A percentile compares a stretch with the other conserved stretches of the same genome.
Evolutionary conservation across 495 filamentous ascomycete species (phyloP).

Genomic region (Xanthoparmelia taractica): DNA sequence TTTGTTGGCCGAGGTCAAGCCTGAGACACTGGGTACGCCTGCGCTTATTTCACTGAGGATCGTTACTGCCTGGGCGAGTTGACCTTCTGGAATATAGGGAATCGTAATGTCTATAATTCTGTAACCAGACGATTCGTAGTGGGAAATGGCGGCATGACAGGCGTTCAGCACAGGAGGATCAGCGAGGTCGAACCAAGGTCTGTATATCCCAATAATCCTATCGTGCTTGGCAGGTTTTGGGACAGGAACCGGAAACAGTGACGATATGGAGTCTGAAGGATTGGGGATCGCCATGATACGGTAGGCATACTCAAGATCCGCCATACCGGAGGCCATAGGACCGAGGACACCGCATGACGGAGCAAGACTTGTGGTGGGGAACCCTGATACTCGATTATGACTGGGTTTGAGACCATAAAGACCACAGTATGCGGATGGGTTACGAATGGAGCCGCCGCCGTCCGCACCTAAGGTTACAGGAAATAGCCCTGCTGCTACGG

Average conservation of each 20-base stretch:
- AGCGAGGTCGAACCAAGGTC: conserved; percentile 66
- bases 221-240: conserved; percentile 27
- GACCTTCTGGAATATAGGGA: conserved; percentile 65
- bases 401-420: conserved; percentile 82
- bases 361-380: conserved; percentile 53
- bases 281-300: conserved; percentile 67
- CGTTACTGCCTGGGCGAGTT: conserved; percentile 70
- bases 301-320: conserved; percentile 79
- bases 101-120: conserved; percentile 62
- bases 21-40: conserved; percentile 33
- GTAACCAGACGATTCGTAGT: conserved; percentile 57
- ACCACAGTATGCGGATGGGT: conserved; percentile 77
- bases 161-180: conserved; percentile 52
- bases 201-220: conserved; percentile 62
- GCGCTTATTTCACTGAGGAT: conserved; percentile 64
- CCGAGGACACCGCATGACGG: conserved; percentile 61
- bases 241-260: conserved; percentile 44
- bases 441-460: conserved; percentile 77
- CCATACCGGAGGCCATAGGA: conserved; percentile 67
- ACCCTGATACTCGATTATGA: conserved; percentile 62
- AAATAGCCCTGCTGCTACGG: conserved; percentile 65
- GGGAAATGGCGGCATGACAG: conserved; percentile 52
- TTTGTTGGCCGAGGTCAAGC: conserved; percentile 63
- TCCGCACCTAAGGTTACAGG: conserved; percentile 81
- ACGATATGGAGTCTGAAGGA: conserved; percentile 43